Evolutionary conservation across 139 green algal genomes (phyloP), one percentile per base, ranked within the genome.

Genomic region (Chlorella ohadii): DNA sequence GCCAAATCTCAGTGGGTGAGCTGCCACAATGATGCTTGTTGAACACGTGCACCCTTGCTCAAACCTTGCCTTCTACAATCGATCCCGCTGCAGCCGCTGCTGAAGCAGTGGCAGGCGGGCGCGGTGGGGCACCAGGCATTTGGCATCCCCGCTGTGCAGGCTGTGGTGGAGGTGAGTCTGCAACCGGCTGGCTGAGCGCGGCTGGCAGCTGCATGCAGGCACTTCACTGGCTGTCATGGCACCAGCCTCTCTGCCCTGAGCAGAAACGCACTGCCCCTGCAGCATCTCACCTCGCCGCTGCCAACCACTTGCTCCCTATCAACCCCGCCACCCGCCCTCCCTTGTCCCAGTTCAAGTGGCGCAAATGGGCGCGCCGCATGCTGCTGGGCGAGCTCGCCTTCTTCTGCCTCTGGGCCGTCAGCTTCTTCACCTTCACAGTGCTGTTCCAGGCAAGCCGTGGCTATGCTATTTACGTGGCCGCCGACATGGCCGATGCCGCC

Each of bases 401-500:
- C 9, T 94, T 90, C 84, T 16, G 87, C 23, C 1, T 91, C 5
- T 94, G 91, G 91, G 70, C 92, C 41, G 11, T 89, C 15, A 59
- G 63, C 59, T 94, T 92, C 86, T 88, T 88, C 64, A 38, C 13
- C 38, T 94, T 93, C 74, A 80, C 74, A 1, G 31, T 81, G 47
- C 38, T 81, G 20, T 81, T 81, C 75, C 75, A 81, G 75, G 75
- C 55, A 51, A 68, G 55, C 6, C 51, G 1, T 34, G 55, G 34
- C 36, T 44, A n/a, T 41, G 7, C 67, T 74, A 34, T 39, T n/a
- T 7, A 51, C 44, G 7, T 73, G 33, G 0, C 28, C 6, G 39
- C 27, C n/a, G 2, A 4, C n/a, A 13, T 78, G 71, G 39, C 39
- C 34, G 25, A 20, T 78, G 72, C 0, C 41, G 44, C 44, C n/a